These are phyloP conservation scores for Aegle marmelos DNA, from an alignment of 345 rosid genomes.

Conservation along the genomic window DNA sequence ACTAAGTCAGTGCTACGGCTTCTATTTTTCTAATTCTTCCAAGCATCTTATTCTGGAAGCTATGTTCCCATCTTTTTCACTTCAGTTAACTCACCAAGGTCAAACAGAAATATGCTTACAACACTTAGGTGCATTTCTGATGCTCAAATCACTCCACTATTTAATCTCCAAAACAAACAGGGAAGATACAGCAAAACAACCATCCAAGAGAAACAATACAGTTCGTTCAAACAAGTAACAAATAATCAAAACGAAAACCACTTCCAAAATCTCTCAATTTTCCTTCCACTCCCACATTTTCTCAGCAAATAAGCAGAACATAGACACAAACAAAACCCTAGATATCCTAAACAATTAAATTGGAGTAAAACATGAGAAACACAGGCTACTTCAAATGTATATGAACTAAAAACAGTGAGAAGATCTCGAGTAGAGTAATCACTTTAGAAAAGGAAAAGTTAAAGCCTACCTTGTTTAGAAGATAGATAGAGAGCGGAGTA, in stretches of 20 bases:
- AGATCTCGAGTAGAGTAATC: not conserved
- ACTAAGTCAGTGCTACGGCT: no score
- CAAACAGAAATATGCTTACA: not conserved
- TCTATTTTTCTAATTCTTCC: not conserved
- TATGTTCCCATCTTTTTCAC: not conserved
- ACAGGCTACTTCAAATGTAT: no score
- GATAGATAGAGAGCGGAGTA: not conserved
- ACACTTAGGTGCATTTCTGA: not conserved
- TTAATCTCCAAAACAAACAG: not conserved
- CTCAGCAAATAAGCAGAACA: slow-evolving; percentile 6
- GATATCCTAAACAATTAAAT: not conserved
- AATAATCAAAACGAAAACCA: not conserved
- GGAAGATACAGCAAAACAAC: not conserved
- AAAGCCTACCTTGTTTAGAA: slow-evolving; percentile 16
- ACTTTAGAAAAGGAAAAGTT: not conserved
- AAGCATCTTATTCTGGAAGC: not conserved
- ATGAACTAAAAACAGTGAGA: not conserved
- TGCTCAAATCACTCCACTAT: not conserved
- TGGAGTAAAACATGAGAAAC: not conserved
- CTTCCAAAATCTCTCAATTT: not conserved
- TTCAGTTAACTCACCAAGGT: not conserved
- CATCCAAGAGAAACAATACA: not conserved
- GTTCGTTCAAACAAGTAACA: not conserved
- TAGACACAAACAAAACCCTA: not conserved
- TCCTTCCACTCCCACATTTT: not conserved